Base-by-base conservation (phyloP, 2,329 filamentous ascomycete genomes). In the Cucurbitaria berberidis region DNA sequence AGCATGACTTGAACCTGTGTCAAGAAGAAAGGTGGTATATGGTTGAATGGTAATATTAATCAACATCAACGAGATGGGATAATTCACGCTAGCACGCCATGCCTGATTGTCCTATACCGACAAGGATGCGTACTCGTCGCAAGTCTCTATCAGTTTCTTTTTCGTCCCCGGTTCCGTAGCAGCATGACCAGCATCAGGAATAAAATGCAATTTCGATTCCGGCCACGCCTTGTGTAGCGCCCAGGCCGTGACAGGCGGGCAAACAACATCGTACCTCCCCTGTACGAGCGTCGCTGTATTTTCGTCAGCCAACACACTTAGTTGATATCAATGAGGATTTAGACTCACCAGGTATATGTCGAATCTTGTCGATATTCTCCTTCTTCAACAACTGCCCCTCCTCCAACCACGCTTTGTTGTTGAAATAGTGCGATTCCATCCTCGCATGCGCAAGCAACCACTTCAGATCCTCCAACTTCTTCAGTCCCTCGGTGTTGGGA, bases 231-330 rank as follows among this genome's bases (percentile, higher is more conserved):
- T 71, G 45, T 79, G 75, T 32, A 80, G 49, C 10, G 76, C 74
- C 75, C 76, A 80, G 16, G 75, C 76, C 16, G 75, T 77, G 49
- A 74, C 70, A 3, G 77, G 71, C 5, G 78, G 76, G 54, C 77
- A 80, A 3, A 80, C 74, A 13, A 80, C 62, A 62, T 80, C 78
- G 45, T 79, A 78, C n/a, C 78, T 70, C 0, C 78, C 78, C 55
- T 81, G 77, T 13, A 80, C 69, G 34, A 81, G 78, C 9, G 69
- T 69, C 53, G 68, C 59, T 57, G 43, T 34, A 22, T 27, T 6
- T 9, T 32, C 18, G 26, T 52, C 32, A 51, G 48, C 18, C 13
- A 4, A 34, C 0, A 19, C 24, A 18, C 21, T 11, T 29, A 40
- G 15, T 18, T 11, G 0, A 13, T 34, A 7, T 22, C 32, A 3